Evolutionary conservation across 768 basidiomycete genomes (phyloP).

Genomic region (Serendipita sp.): DNA sequence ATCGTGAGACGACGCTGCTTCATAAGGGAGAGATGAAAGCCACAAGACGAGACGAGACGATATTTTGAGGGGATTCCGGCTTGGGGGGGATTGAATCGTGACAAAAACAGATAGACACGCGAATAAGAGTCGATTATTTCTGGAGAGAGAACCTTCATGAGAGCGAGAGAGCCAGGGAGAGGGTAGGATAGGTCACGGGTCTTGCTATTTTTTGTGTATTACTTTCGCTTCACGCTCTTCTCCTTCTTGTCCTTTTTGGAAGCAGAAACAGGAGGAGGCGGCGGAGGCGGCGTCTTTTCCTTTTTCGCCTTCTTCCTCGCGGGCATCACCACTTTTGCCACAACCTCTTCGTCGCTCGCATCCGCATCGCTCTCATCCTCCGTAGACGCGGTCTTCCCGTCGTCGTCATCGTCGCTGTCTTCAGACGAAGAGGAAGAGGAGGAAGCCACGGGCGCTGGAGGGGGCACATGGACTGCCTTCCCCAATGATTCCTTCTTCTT

Average conservation of each 20-base stretch:
- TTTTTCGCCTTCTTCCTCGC: conserved; percentile 12
- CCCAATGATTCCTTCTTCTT: background rate
- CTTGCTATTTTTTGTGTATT: too few species aligned
- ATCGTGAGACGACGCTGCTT: too few species aligned
- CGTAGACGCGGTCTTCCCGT: background rate
- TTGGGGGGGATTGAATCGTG: too few species aligned
- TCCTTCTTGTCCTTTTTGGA: conserved; percentile 10
- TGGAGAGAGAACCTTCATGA: too few species aligned
- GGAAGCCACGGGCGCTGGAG: background rate
- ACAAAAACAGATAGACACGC: too few species aligned
- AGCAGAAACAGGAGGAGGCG: conserved; percentile 9
- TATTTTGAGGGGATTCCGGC: too few species aligned
- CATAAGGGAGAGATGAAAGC: too few species aligned
- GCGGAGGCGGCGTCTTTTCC: background rate
- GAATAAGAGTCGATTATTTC: too few species aligned
- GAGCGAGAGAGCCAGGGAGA: too few species aligned
- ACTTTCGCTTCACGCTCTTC: background rate
- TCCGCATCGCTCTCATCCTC: conserved; percentile 5
- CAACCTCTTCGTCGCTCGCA: conserved; percentile 11
- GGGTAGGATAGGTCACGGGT: too few species aligned
- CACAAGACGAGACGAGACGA: too few species aligned
- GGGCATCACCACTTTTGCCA: conserved; percentile 9
- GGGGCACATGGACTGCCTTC: background rate
- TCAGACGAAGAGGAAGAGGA: background rate
- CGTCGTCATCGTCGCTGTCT: background rate